Evolutionary conservation across 768 basidiomycete genomes (phyloP), one percentile per base, ranked within the genome.

Genomic region (Tulasnella sp.): DNA sequence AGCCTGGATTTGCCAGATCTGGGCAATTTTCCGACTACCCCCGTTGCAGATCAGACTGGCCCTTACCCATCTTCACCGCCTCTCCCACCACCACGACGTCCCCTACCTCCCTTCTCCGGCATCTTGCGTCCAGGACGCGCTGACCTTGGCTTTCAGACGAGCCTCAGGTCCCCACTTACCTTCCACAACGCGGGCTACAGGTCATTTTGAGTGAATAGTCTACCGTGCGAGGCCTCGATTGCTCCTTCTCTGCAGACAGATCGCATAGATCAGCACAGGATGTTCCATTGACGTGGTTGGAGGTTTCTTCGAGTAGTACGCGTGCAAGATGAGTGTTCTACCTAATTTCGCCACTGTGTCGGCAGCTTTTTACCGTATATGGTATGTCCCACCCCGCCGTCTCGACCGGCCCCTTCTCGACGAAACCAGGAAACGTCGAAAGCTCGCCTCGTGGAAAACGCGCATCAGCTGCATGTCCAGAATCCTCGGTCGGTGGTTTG

Each of bases 151-250:
- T 11, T 12, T 5, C 26, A 32, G 52, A 59, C 52, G 52, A 59
- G 52, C 29, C 22, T 59, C 52, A 32, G 64, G 64, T 40, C 39
- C 64, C 26, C 64, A 36, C 64, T 65, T 65, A 14, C 52, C 52
- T 22, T 59, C 52, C 64, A 9, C 64, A 65, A 36, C 34, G 64
- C 59, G 22, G 34, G 64, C 64, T 34, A 65, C 32, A 65, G 64
- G 39, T 65, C 64, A 65, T 65, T 65, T 65, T 65, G 64, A 65
- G 64, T 65, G 64, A 65, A 65, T 65, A 65, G 64, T 40, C 64
- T 65, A 40, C 69, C 44, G 35, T 47, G 42, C 35, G 47, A 70
- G 69, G 69, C 69, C 69, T 70, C 69, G 69, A 70, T 44, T 70
- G 34, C 39, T 26, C 14, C 35, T 19, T 16, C 35, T 40, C 64